Base-by-base conservation (phyloP, 768 basidiomycete species). In the Tylopilus subfusipes region DNA sequence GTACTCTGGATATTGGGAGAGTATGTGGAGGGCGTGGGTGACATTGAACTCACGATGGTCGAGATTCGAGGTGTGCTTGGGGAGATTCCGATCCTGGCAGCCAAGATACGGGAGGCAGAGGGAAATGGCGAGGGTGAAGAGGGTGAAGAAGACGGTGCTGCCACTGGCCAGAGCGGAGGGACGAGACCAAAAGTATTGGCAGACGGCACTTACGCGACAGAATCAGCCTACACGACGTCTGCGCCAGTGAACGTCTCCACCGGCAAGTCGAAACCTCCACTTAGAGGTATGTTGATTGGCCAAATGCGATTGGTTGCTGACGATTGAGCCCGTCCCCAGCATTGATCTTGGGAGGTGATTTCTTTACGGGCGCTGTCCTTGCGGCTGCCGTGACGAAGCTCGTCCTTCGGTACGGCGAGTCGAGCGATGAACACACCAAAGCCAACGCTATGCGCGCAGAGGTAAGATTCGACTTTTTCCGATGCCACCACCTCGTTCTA, bases 1-100 rank as follows among this genome's bases (percentile, higher is more conserved):
- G 82, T 98, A 18, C 80, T 98, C 45, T 98, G 97, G 96, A 97
- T 98, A 59, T 78, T 98, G n/a, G 96, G 97, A 58, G 96, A 98
- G 73, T 99, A 98, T 63, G 86, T 90, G 36, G 83, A 86, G 58
- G 73, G 76, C 5, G 72, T 79, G 46, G 53, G 71, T 51, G 90
- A 90, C 54, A 90, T 98, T 56, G 78, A 84, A 55, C 77, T 72
- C 42, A 80, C 85, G 2, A 84, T 97, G 79, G 75, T 76, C 44
- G 90, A 92, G 69, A 78, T 98, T 42, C 78, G 94, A 52, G 85
- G 86, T 66, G 86, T 92, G 14, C 72, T 99, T 33, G 96, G 97
- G 14, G 97, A 99, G 75, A 89, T 99, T n/a, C 97, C 97, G 6
- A 98, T 99, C 51, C 73, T 98, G 43, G 93, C 96, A 1, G 86